Evolutionary conservation across 257 asterid genomes (phyloP), one percentile per base, ranked within the genome.

Genomic region (Anisodus acutangulus): DNA sequence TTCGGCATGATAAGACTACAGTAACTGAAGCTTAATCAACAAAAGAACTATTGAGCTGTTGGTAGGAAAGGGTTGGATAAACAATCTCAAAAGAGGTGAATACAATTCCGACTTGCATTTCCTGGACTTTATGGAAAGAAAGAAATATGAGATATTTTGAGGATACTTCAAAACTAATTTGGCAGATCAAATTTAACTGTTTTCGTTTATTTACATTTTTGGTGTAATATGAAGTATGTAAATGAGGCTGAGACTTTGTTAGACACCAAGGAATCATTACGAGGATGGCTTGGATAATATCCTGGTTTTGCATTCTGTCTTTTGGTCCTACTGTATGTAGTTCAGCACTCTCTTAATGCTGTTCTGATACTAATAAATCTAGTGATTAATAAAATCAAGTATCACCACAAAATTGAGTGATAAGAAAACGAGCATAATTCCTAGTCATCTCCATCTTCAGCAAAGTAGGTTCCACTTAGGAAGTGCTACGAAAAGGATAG

Each of bases 1-100:
- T 67, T 37, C 4, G 43, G 76, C 76, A 67, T 67, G 76, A 67
- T 67, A 22, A 67, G 12, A 35, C 76, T 39, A 67, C 76, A 67
- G 76, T 13, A 67, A 67, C 22, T 37, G 72, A 31, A 26, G 76
- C 3, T 11, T 67, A 67, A 67, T 67, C 74, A 67, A 67, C 74
- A 35, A 13, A 66, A 35, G 6, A 67, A 67, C 74, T 6, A 67
- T 35, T 15, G 49, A 37, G 9, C 51, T 37, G 51, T 67, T 37
- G 49, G 11, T 49, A 22, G 26, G 26, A 49, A 67, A 13, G 12
- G 11, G 22, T 37, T 37, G 49, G 76, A 67, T 67, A 37, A 37
- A 45, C 12, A 67, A 67, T 67, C 51, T 15, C 76, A 67, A 67
- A 67, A 41, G 45, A 41, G 4, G 45, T 41, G 45, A 41, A 41